Conservation (phyloP, 2,329 filamentous ascomycete species). For the Scolecobasidium constrictum region DNA sequence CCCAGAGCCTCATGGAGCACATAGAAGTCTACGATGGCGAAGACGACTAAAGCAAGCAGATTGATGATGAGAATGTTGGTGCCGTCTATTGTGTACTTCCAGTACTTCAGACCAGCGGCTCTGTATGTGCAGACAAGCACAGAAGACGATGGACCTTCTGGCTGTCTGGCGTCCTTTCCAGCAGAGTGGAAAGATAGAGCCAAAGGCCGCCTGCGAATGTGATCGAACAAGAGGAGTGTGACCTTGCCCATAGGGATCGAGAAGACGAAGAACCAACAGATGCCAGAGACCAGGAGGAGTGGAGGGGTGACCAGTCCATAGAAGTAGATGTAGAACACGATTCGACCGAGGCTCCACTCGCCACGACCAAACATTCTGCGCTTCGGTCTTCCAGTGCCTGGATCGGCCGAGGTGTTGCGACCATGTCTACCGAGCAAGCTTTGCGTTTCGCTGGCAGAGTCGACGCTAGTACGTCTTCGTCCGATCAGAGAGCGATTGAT, state of each 20-base stretch:
- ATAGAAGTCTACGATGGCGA: conserved; percentile 88
- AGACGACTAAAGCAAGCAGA: conserved; percentile 82
- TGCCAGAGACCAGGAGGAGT: conserved; percentile 70
- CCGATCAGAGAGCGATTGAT: conserved; percentile 68
- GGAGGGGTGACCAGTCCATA: conserved; percentile 84
- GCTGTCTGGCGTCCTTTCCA: conserved; percentile 58
- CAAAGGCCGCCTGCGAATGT: conserved; percentile 83
- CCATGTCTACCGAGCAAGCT: conserved; percentile 66
- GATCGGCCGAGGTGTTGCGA: conserved; percentile 36
- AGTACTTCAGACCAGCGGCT: conserved; percentile 87
- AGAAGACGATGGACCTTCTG: conserved; percentile 64
- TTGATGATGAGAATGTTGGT: conserved; percentile 99
- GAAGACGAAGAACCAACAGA: conserved; percentile 96
- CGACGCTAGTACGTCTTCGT: conserved; percentile 75
- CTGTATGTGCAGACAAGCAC: conserved; percentile 95
- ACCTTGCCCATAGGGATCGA: conserved; percentile 98
- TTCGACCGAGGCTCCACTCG: conserved; percentile 87
- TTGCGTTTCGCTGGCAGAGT: conserved; percentile 81
- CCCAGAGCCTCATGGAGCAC: conserved; percentile 61
- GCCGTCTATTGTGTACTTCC: conserved; percentile 98
- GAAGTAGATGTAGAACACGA: conserved; percentile 95
- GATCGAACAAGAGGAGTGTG: conserved; percentile 78
- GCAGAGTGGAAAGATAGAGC: conserved; percentile 91
- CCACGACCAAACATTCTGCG: conserved; percentile 86
- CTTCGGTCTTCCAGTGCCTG: conserved; percentile 43